Percentiles rank a stretch among this genome's conserved stretches.
phyloP scores from a whole-genome alignment of 2,329 filamentous ascomycete species.

The Fusarium nematophilum region DNA sequence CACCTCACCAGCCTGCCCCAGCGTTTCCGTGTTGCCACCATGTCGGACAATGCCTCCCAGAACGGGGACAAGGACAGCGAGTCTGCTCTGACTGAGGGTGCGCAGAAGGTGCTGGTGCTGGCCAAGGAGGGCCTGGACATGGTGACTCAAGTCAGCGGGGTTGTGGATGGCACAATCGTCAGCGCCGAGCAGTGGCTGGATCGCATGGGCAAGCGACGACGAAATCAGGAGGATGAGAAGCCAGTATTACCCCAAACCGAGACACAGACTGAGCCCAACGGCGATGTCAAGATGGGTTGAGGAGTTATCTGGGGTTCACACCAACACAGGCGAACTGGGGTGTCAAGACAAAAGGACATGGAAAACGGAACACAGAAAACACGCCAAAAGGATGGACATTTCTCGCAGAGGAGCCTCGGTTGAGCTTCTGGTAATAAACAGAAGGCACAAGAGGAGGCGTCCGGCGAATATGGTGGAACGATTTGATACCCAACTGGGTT shows the following conservation, averaged over 20 bases:
- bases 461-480: background rate
- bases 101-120: constrained; percentile 83
- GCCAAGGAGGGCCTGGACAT: constrained; percentile 93
- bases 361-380: constrained; percentile 13
- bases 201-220: constrained; percentile 66
- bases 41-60: constrained; percentile 49
- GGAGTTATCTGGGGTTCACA: background rate
- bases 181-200: constrained; percentile 95
- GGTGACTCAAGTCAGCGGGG: constrained; percentile 89
- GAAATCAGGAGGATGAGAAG: constrained; percentile 44
- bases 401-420: background rate
- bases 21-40: constrained; percentile 80
- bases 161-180: constrained; percentile 88
- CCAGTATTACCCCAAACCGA: constrained; percentile 37
- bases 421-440: constrained; percentile 4
- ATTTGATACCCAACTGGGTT: constrained; percentile 22
- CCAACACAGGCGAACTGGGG: background rate
- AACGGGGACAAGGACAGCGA: constrained; percentile 50
- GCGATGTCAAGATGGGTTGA: constrained; percentile 47
- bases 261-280: constrained; percentile 39
- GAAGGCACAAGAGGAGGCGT: constrained; percentile 1
- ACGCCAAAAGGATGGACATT: background rate
- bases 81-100: constrained; percentile 61
- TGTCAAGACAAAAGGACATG: background rate
- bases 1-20: constrained; percentile 88